phyloP scores from a whole-genome alignment of 345 rosid genomes.

The Linum lewisii region DNA sequence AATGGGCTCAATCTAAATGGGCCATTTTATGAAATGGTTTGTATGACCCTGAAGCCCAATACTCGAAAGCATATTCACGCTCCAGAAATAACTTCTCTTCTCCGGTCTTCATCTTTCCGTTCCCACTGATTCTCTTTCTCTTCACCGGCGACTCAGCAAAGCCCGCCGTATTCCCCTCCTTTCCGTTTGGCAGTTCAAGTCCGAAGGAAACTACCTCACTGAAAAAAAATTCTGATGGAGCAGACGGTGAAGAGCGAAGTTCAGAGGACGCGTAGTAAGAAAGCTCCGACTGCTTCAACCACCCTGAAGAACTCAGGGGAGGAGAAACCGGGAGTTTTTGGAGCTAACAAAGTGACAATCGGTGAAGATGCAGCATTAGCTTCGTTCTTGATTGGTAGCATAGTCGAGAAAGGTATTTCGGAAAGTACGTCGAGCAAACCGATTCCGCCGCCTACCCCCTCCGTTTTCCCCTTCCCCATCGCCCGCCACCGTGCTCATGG shows the following conservation, averaged over 20 bases:
- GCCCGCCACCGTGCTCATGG: constrained; percentile 93
- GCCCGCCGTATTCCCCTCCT: not conserved
- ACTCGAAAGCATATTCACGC: not conserved
- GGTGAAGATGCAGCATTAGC: constrained; percentile 21
- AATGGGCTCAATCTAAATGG: no score
- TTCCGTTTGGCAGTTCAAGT: not conserved
- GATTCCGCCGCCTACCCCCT: constrained; percentile 42
- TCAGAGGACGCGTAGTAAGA: not conserved
- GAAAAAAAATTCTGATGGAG: not conserved
- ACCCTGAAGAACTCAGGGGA: no score
- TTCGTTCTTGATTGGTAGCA: constrained; percentile 46
- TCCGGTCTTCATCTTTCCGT: not conserved
- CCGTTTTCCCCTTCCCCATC: constrained; percentile 69
- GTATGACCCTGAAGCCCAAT: not conserved
- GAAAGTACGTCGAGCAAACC: constrained; percentile 20
- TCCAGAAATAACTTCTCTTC: not conserved
- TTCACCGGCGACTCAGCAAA: not conserved
- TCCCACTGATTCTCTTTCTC: not conserved
- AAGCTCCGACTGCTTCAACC: not conserved
- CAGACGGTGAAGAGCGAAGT: not conserved
- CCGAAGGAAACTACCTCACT: not conserved
- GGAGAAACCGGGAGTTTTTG: constrained; percentile 2
- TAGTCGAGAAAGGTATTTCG: constrained; percentile 59
- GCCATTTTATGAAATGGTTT: no score
- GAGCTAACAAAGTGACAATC: constrained; percentile 18